phyloP scores from a whole-genome alignment of 768 basidiomycete genomes.

The Krasilnikovozyma curviuscula region DNA sequence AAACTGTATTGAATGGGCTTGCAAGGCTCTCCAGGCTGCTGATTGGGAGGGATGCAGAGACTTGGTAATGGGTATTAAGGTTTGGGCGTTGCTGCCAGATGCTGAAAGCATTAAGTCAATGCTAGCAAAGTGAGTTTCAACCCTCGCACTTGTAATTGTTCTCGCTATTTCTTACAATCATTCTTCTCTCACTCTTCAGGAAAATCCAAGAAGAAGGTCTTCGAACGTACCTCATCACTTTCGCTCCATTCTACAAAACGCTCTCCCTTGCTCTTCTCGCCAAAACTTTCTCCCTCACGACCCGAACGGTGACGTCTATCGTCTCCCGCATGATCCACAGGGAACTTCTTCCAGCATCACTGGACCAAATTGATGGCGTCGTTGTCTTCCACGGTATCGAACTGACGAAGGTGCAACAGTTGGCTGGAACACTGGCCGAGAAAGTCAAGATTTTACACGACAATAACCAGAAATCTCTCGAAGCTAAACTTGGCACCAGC shows the following conservation, averaged over 20 bases:
- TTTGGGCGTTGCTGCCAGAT: slow-evolving; percentile 93
- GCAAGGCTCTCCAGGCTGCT: slow-evolving; percentile 84
- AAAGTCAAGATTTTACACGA: slow-evolving; percentile 27
- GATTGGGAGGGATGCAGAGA: slow-evolving; percentile 95
- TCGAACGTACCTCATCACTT: slow-evolving; percentile 94
- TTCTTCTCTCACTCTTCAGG: slow-evolving; percentile 28
- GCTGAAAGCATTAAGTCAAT: slow-evolving; percentile 73
- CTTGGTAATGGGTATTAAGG: slow-evolving; percentile 85
- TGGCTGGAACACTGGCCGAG: slow-evolving; percentile 76
- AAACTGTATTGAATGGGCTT: slow-evolving; percentile 98
- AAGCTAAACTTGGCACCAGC: slow-evolving; percentile 56
- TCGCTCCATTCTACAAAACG: slow-evolving; percentile 78
- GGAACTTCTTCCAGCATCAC: slow-evolving; percentile 71
- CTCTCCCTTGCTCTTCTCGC: slow-evolving; percentile 74
- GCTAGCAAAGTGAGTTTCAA: slow-evolving; percentile 51
- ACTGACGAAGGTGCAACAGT: slow-evolving; percentile 64
- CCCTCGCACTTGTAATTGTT: background rate
- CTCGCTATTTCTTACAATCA: background rate
- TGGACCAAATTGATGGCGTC: slow-evolving; percentile 77
- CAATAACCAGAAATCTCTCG: slow-evolving; percentile 33
- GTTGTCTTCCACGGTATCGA: slow-evolving; percentile 88
- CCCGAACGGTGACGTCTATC: slow-evolving; percentile 65
- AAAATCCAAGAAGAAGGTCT: slow-evolving; percentile 97
- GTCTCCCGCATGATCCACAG: slow-evolving; percentile 98
- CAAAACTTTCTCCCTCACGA: slow-evolving; percentile 64